Base-by-base conservation (phyloP, 2,329 filamentous ascomycete species). In the Zymoseptoria tritici region DNA sequence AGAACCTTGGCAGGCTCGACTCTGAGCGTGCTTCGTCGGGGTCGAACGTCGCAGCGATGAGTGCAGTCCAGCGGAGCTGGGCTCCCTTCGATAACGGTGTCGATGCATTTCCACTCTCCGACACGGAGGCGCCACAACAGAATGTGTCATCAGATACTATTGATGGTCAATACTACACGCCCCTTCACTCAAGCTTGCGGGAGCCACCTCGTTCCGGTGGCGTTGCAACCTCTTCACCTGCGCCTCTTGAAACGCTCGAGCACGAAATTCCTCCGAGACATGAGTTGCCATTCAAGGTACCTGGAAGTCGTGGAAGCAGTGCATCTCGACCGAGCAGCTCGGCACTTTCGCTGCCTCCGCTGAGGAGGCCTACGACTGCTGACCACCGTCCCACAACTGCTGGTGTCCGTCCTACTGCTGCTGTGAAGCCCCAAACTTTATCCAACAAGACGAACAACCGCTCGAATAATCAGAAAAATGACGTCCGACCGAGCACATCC, bases 211-310 rank as follows among this genome's bases (percentile, higher is more conserved):
- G 11, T 13, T 31, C 52, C 22, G 13, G 20, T 11, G 24, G 22
- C 9, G n/a, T 53, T 53, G 8, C 52, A 20, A 53, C 22, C 11
- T 19, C 52, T 11, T 53, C 52, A 24, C 7, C 52, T 13, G 20
- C 52, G n/a, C 13, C 52, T 20, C 22, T 53, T 11, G 56, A 57
- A 4, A 63, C 62, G 7, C 56, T 65, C 1, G 62, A 68, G 22
- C 58, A 64, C 52, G 62, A 62, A 16, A 57, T 68, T 9, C 65
- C 62, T 24, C 66, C 56, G 29, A 59, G 42, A 56, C 63, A 75
- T 54, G 74, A 77, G 61, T 69, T 77, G 19, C 75, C 75, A 3
- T 78, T 78, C 61, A 65, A 69, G 46, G 70, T 73, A 7, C 64
- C 70, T n/a, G 71, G 70, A 59, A 67, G 46, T 70, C 70, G 54